Evolutionary conservation across 495 filamentous ascomycete species (phyloP), one percentile per base, ranked within the genome.

Genomic region (Penicillium mononematosum): DNA sequence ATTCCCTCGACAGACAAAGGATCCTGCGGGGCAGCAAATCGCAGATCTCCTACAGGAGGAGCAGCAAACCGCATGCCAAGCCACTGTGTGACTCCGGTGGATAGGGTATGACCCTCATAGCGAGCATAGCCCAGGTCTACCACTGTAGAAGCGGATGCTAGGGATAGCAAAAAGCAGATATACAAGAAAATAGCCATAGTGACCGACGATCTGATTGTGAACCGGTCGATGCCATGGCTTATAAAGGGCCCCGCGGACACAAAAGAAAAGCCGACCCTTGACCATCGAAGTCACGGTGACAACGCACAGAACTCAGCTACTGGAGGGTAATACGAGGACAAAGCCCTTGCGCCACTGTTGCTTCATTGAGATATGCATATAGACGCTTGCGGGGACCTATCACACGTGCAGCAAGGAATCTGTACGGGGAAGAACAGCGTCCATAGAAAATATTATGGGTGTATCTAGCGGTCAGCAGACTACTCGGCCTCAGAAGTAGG

Each of bases 21-120:
- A 60, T 85, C 79, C 39, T 78, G 70, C 14, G 86, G 85, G 25
- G 80, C 80, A 45, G 75, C 72, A 63, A 88, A 89, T 12, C 86
- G 79, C 58, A 88, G 66, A 10, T 75, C 58, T 1, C 82, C 83
- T 24, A 83, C 51, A 9, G 85, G 83, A 20, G 84, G 69, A 17
- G 83, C 81, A 29, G 85, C 86, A 72, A 78, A 89, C 22, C 86
- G 83, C 43, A 89, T 81, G 4, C 86, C 86, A 9, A 86, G 73
- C 84, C 85, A 89, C 65, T 85, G 78, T 1, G 75, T 77, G 44
- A 87, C 66, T 19, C 83, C 83, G 58, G 74, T 76, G 3, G 63
- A 53, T 6, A 70, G 55, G 2, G 61, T 59, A 14, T 57, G 45
- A 14, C 78, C 78, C 44, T 66, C 62, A 56, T 79, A 78, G n/a